Evolutionary conservation across 1,139 yeast genomes (phyloP), one percentile per base, ranked within the genome.

Genomic region (Pichia sp.): DNA sequence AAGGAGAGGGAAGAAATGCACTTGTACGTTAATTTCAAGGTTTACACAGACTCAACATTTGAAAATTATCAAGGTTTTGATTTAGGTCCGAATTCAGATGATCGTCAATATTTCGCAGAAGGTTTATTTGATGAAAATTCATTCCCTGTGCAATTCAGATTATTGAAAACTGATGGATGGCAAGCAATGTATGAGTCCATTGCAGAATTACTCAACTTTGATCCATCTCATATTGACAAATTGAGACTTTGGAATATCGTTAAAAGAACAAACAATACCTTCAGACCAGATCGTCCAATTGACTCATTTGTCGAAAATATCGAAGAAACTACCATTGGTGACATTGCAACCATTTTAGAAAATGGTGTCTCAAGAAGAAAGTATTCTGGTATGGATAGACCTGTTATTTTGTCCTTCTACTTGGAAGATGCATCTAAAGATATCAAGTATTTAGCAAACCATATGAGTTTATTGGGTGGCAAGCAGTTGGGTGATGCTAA

Each of bases 1-100:
- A 58, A 57, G 34, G 87, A 84, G 54, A 73, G 76, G 43, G 91
- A 85, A 57, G 97, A 91, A 61, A 89, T 86, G 60, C 89, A 88
- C 55, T 71, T 87, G 47, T 89, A 81, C 62, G 75, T 83, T 48
- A 76, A 75, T 47, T 76, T 87, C 40, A 76, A 79, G 52, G 67
- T 87, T 33, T 77, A 79, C 3, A 62, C 67, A 8, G 62, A 69
- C 44, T 60, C 67, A 3, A 77, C 81, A 44, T 83, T 86, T 58
- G 68, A 70, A 50, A 69, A 76, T 43, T 85, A 79, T 60, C 72
- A 79, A 57, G 96, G 95, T 0, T 85, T 87, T 62, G 98, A 91
- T 63, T 63, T 85, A 40, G 87, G 85, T 15, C 83, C 87, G 15
- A 84, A 83, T 61, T 73, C 76, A 12, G 68, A 74, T 0, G 69